Evolutionary conservation across 768 basidiomycete genomes (phyloP).

Genomic region (Pholiota molesta): DNA sequence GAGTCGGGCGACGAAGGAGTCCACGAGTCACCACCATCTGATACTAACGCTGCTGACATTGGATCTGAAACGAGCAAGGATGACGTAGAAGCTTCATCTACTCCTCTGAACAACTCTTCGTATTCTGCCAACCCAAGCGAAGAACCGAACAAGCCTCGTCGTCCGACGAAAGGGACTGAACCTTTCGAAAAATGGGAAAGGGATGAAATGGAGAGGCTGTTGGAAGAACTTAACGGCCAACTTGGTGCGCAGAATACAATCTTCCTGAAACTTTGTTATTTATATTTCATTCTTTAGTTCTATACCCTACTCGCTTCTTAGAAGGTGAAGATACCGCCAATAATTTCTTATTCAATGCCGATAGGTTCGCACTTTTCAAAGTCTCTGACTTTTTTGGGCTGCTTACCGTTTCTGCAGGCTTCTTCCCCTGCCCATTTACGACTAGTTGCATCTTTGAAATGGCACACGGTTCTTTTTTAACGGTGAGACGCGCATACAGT

Average conservation of each 20-base stretch:
- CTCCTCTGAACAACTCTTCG: slow-evolving; percentile 21
- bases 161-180: slow-evolving; percentile 54
- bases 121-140: slow-evolving; percentile 17
- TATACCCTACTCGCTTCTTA: slow-evolving; percentile 84
- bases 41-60: slow-evolving; percentile 28
- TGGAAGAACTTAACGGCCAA: slow-evolving; percentile 81
- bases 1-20: slow-evolving; percentile 51
- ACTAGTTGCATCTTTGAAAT: slow-evolving; percentile 35
- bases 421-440: slow-evolving; percentile 75
- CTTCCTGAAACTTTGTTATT: background rate
- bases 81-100: slow-evolving; percentile 30
- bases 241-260: slow-evolving; percentile 60
- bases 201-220: slow-evolving; percentile 86
- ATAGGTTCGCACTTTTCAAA: slow-evolving; percentile 52
- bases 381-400: background rate
- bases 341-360: slow-evolving; percentile 93
- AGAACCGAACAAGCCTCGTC: slow-evolving; percentile 35
- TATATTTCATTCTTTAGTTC: slow-evolving; percentile 48
- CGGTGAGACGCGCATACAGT: background rate
- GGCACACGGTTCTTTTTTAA: background rate
- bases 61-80: slow-evolving; percentile 36
- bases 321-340: slow-evolving; percentile 92
- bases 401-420: slow-evolving; percentile 41
- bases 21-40: slow-evolving; percentile 28
- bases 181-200: slow-evolving; percentile 83